A percentile compares a stretch with the other conserved stretches of the same genome.
phyloP scores from a whole-genome alignment of 306 rosid species.

The Pyrus communis region DNA sequence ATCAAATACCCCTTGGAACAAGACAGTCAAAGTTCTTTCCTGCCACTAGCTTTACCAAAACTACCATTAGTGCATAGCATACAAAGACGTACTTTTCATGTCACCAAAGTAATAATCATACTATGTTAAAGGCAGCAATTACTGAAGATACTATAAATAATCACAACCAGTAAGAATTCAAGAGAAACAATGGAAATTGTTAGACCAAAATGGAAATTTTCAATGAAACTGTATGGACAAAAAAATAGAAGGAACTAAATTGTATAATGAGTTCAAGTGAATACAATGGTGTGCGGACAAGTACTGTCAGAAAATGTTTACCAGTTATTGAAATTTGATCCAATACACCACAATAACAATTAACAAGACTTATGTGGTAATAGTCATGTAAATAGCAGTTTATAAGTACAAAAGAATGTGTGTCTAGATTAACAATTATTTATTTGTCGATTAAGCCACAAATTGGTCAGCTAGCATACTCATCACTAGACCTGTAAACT shows the following conservation, averaged over 20 bases:
- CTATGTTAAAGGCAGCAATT: neutral
- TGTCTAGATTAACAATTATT: neutral
- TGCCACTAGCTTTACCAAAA: neutral
- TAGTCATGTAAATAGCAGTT: no score
- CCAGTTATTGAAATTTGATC: neutral
- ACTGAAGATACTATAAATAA: neutral
- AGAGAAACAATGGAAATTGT: neutral
- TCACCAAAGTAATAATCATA: neutral
- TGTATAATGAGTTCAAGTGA: neutral
- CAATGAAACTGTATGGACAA: neutral
- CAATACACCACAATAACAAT: neutral
- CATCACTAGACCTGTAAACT: no score
- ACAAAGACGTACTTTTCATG: neutral
- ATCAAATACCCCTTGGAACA: neutral
- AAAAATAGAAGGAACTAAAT: neutral
- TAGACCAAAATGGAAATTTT: neutral
- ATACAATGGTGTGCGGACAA: neutral
- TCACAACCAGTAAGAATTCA: neutral
- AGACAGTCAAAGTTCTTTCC: neutral
- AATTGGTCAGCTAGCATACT: no score
- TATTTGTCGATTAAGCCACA: no score
- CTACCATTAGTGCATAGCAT: neutral
- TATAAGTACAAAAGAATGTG: no score
- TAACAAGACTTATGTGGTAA: neutral
- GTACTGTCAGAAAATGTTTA: neutral